A percentile compares a stretch with the other conserved stretches of the same genome.
phyloP scores from a whole-genome alignment of 495 filamentous ascomycete species.

The Corynascus novoguineensis region DNA sequence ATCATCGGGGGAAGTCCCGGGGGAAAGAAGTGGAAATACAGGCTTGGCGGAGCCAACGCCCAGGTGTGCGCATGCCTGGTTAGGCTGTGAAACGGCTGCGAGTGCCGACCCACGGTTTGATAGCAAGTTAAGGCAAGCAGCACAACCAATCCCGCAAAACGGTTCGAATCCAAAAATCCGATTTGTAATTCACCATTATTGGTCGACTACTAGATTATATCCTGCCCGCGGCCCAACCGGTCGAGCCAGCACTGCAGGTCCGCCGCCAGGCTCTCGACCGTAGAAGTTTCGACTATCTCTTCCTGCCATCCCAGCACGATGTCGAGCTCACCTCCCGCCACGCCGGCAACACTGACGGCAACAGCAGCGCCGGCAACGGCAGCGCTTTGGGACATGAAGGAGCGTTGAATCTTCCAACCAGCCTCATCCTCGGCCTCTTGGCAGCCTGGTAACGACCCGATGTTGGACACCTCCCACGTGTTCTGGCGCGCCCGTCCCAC shows the following conservation, averaged over 20 bases:
- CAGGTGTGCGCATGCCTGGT: no score
- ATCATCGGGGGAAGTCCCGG: slow-evolving; percentile 2
- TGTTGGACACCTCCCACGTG: slow-evolving; percentile 33
- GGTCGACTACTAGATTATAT: not conserved
- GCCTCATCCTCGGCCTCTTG: not conserved
- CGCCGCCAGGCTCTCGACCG: slow-evolving; percentile 24
- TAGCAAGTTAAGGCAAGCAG: no score
- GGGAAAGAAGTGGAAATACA: no score
- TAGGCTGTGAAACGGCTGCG: no score
- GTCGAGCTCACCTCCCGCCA: slow-evolving; percentile 23
- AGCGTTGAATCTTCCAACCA: slow-evolving; percentile 28
- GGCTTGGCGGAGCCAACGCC: no score
- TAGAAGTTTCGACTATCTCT: slow-evolving; percentile 21
- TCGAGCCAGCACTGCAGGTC: slow-evolving; percentile 30
- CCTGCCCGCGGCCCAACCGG: not conserved
- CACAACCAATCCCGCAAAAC: no score
- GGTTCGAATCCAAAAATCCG: no score
- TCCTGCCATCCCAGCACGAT: slow-evolving; percentile 33
- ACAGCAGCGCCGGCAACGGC: slow-evolving; percentile 29
- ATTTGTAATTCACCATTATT: not conserved
- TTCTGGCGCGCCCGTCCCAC: slow-evolving; percentile 23
- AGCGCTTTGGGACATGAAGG: slow-evolving; percentile 33
- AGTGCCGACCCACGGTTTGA: no score
- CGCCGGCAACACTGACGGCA: slow-evolving; percentile 27
- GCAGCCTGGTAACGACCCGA: slow-evolving; percentile 25